phyloP scores from a whole-genome alignment of 495 filamentous ascomycete species.

The Halenospora varia region DNA sequence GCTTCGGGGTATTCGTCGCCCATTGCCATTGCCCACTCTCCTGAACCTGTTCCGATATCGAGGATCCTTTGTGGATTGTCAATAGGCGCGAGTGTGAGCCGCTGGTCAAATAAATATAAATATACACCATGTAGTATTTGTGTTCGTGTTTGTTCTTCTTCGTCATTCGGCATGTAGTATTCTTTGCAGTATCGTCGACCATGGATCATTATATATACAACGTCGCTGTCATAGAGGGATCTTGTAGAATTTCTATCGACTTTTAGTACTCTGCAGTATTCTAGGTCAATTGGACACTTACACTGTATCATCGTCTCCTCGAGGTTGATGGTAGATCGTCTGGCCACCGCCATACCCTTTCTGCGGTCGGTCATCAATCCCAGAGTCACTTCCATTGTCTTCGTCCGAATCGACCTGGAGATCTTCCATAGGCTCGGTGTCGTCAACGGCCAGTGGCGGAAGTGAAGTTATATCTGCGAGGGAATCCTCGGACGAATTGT shows the following conservation, averaged over 20 bases:
- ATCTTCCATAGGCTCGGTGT: constrained; percentile 5
- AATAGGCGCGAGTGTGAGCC: constrained; percentile 57
- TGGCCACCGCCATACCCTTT: neutral
- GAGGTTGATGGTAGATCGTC: constrained; percentile 14
- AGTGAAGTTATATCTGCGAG: neutral
- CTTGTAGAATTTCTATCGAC: constrained; percentile 48
- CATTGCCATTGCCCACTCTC: constrained; percentile 74
- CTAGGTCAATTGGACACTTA: constrained; percentile 24
- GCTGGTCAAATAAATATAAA: constrained; percentile 53
- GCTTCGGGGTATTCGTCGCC: constrained; percentile 57
- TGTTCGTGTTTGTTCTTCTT: constrained; percentile 66
- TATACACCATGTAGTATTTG: constrained; percentile 64
- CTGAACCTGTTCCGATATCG: constrained; percentile 65
- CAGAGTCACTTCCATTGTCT: constrained; percentile 4
- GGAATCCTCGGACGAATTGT: neutral
- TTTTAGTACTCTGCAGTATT: neutral
- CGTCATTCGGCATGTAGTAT: constrained; percentile 77
- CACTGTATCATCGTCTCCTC: constrained; percentile 40
- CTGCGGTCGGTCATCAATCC: neutral
- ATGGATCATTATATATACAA: constrained; percentile 57
- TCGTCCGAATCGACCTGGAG: constrained; percentile 7
- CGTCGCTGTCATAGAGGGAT: constrained; percentile 52
- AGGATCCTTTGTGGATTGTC: constrained; percentile 50
- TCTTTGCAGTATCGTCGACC: constrained; percentile 62
- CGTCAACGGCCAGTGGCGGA: constrained; percentile 6